These are phyloP conservation scores for Hordeum pubiflorum DNA, from an alignment of 202 grass and related monocot species.

Conservation along the genomic window DNA sequence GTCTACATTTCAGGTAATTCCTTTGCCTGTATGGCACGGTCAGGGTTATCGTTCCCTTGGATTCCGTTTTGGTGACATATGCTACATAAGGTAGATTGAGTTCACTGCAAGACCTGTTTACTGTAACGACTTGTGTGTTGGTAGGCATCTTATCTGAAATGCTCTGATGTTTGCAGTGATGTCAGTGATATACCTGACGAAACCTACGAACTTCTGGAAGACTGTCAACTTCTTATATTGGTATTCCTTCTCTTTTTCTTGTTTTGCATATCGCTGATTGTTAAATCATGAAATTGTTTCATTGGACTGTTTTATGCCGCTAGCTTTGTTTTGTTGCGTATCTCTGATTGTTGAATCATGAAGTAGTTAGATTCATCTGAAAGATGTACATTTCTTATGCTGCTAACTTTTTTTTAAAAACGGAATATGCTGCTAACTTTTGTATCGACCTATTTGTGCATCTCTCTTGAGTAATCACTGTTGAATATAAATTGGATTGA, in stretches of 20 bases:
- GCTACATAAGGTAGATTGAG: conserved; percentile 77
- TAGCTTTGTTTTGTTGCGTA: conserved; percentile 1
- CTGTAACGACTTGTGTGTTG: conserved; percentile 8
- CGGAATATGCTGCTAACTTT: neutral
- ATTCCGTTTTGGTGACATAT: conserved; percentile 83
- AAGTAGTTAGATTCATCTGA: conserved; percentile 15
- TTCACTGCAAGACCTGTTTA: conserved; percentile 13
- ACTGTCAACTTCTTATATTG: conserved; percentile 88
- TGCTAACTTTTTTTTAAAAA: neutral
- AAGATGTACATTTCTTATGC: neutral
- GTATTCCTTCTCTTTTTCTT: conserved; percentile 29
- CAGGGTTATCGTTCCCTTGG: conserved; percentile 84
- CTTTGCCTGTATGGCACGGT: conserved; percentile 94
- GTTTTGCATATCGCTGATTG: neutral
- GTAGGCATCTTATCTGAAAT: conserved; percentile 20
- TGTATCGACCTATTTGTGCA: neutral
- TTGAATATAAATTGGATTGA: neutral
- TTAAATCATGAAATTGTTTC: conserved; percentile 19
- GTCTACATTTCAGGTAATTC: conserved; percentile 59
- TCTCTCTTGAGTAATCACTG: neutral
- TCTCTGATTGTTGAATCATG: conserved; percentile 5
- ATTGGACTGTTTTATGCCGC: conserved; percentile 2
- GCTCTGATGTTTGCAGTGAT: conserved; percentile 53
- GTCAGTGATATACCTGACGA: conserved; percentile 96
- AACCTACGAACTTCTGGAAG: conserved; percentile 78